These are phyloP conservation scores for Phaseolus lunatus DNA, from an alignment of 306 rosid genomes.

Conservation along the genomic window DNA sequence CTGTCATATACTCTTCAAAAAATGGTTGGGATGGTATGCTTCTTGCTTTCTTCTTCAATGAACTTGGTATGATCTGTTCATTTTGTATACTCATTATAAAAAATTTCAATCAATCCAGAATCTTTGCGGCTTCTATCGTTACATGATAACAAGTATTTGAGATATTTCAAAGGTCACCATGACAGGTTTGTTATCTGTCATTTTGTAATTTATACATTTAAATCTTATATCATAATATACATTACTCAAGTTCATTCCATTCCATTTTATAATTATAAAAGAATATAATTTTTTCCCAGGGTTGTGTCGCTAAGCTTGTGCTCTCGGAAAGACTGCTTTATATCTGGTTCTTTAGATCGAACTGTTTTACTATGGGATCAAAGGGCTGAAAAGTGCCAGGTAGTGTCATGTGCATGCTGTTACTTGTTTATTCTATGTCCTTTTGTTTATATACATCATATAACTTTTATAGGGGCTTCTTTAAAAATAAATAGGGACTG, in stretches of 20 bases:
- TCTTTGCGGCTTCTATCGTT: slow-evolving; percentile 89
- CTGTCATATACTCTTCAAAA: slow-evolving; percentile 95
- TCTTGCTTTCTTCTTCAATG: slow-evolving; percentile 23
- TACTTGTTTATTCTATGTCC: slow-evolving; percentile 37
- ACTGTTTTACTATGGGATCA: slow-evolving; percentile 97
- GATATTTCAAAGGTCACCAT: slow-evolving; percentile 97
- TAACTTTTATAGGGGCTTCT: slow-evolving; percentile 42
- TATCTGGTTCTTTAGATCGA: slow-evolving; percentile 94
- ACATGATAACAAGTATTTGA: slow-evolving; percentile 93
- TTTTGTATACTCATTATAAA: slow-evolving; percentile 36
- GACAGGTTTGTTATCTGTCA: slow-evolving; percentile 69
- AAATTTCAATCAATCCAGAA: slow-evolving; percentile 58
- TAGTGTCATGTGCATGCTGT: slow-evolving; percentile 43
- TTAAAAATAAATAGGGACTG: slow-evolving; percentile 69
- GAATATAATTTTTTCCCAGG: slow-evolving; percentile 47
- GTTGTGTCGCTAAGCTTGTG: slow-evolving; percentile 96
- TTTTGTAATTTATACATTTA: slow-evolving; percentile 6
- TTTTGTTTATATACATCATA: slow-evolving; percentile 36
- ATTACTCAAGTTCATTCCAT: neutral
- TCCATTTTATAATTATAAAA: neutral
- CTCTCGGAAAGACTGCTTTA: slow-evolving; percentile 83
- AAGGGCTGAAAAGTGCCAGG: slow-evolving; percentile 95
- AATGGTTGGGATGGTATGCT: slow-evolving; percentile 98
- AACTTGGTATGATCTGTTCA: neutral
- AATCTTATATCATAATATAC: neutral